phyloP scores from a whole-genome alignment of 345 rosid genomes.

The Physaria fendleri region DNA sequence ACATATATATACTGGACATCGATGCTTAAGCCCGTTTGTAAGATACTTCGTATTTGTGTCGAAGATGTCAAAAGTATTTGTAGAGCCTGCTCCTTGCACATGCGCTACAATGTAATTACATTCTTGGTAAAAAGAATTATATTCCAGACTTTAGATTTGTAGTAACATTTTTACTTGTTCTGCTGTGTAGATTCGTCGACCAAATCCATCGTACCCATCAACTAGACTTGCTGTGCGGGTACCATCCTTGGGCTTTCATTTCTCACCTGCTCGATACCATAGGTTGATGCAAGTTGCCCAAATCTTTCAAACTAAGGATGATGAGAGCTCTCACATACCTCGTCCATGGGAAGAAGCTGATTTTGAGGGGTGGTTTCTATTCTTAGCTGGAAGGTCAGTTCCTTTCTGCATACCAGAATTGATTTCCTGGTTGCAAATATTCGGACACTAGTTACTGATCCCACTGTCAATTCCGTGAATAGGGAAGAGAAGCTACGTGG shows the following conservation, averaged over 20 bases:
- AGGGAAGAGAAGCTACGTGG: slow-evolving; percentile 99
- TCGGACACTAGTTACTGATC: slow-evolving; percentile 10
- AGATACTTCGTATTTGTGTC: neutral
- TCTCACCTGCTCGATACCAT: slow-evolving; percentile 98
- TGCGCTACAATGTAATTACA: neutral
- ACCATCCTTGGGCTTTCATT: slow-evolving; percentile 89
- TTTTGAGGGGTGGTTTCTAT: slow-evolving; percentile 88
- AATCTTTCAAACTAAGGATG: slow-evolving; percentile 63
- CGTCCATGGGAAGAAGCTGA: slow-evolving; percentile 90
- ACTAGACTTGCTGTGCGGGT: slow-evolving; percentile 73
- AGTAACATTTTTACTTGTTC: slow-evolving; percentile 11
- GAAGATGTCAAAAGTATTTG: neutral
- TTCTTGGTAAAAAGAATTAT: slow-evolving; percentile 5
- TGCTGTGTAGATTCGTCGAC: slow-evolving; percentile 57
- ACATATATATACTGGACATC: neutral
- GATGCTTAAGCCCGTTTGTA: neutral
- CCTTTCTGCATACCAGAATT: slow-evolving; percentile 6
- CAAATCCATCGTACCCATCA: slow-evolving; percentile 82
- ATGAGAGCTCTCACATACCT: slow-evolving; percentile 39
- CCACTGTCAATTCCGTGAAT: slow-evolving; percentile 16
- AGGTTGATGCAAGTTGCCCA: slow-evolving; percentile 85
- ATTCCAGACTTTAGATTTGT: neutral
- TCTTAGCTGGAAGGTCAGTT: slow-evolving; percentile 75
- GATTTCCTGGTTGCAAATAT: slow-evolving; percentile 11
- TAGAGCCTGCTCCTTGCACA: slow-evolving; percentile 11